phyloP scores from a whole-genome alignment of 1,139 yeast genomes.

The Meyerozyma smithsonii region DNA sequence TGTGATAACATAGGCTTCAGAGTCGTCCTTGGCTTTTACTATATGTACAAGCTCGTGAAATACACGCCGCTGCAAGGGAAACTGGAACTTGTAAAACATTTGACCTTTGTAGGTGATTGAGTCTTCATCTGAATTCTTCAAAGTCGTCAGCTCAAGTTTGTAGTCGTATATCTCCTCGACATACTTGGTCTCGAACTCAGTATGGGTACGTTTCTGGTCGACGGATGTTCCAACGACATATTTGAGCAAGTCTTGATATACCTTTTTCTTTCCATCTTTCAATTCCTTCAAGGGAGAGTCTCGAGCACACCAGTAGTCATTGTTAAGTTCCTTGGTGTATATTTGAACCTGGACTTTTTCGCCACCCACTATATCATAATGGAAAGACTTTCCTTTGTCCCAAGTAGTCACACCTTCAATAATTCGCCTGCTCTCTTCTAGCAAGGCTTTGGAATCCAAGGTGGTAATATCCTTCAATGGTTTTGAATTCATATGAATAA shows the following conservation, averaged over 20 bases:
- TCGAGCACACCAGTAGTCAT: conserved; percentile 20
- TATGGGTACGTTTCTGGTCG: conserved; percentile 6
- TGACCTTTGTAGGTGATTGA: conserved; percentile 17
- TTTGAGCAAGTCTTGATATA: conserved; percentile 4
- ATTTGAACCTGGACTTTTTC: conserved; percentile 8
- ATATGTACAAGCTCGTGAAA: conserved; percentile 58
- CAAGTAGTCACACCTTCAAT: conserved; percentile 11
- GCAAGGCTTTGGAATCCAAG: conserved; percentile 5
- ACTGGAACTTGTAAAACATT: conserved; percentile 47
- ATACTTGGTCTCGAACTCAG: conserved; percentile 31
- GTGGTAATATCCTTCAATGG: conserved; percentile 7
- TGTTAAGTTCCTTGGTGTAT: conserved; percentile 14
- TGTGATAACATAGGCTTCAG: conserved; percentile 47
- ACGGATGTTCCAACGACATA: conserved; percentile 13
- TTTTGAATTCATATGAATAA: conserved; percentile 3
- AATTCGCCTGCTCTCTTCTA: conserved; percentile 7
- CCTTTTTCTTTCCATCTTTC: conserved; percentile 7
- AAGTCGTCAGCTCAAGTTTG: conserved; percentile 13
- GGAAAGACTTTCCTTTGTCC: conserved; percentile 11
- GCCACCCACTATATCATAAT: conserved; percentile 6
- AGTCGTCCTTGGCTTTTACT: conserved; percentile 21
- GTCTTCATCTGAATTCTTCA: conserved; percentile 8
- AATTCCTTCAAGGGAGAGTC: conserved; percentile 15
- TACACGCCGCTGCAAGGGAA: conserved; percentile 45
- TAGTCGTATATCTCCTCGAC: conserved; percentile 27